phyloP scores from a whole-genome alignment of 2,329 filamentous ascomycete genomes.

The Colletotrichum simmondsii region DNA sequence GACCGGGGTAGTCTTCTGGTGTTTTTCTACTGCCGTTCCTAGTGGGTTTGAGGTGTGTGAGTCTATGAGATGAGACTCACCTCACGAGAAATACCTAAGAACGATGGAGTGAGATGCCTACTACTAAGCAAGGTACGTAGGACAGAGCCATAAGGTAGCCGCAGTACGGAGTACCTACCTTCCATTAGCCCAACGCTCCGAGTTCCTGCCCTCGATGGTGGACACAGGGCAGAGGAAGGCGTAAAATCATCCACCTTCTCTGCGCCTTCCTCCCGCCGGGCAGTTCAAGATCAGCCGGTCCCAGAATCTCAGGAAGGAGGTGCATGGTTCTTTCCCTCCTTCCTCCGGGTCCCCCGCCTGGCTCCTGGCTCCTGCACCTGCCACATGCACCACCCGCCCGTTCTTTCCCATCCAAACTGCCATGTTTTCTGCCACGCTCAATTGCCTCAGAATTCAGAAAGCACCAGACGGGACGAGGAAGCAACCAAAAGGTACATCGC shows the following conservation, averaged over 20 bases:
- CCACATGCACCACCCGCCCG: background rate
- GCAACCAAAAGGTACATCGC: conserved; percentile 23
- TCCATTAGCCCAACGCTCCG: too few relatives aligned
- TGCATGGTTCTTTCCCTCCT: background rate
- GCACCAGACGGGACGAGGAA: background rate
- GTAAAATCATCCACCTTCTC: background rate
- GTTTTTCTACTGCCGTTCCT: conserved; percentile 7
- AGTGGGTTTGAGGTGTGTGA: background rate
- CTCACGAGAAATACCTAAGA: background rate
- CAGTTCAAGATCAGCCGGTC: conserved; percentile 16
- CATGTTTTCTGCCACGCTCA: conserved; percentile 9
- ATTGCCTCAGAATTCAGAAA: background rate
- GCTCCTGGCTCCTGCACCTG: background rate
- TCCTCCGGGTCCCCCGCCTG: background rate
- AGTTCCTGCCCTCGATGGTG: background rate
- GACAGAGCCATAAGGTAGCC: conserved; percentile 2
- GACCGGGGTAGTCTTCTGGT: conserved; percentile 17
- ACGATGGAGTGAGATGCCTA: background rate
- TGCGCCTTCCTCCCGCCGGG: background rate
- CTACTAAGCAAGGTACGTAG: too few relatives aligned
- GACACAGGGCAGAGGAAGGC: background rate
- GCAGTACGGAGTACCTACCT: background rate
- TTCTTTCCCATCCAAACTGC: conserved; percentile 19
- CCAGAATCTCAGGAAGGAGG: background rate
- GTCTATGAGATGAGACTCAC: background rate